A percentile compares a stretch with the other conserved stretches of the same genome.
Evolutionary conservation across 1,284 basidiomycete genomes (phyloP).

Genomic region (Ceratobasidium sp.): DNA sequence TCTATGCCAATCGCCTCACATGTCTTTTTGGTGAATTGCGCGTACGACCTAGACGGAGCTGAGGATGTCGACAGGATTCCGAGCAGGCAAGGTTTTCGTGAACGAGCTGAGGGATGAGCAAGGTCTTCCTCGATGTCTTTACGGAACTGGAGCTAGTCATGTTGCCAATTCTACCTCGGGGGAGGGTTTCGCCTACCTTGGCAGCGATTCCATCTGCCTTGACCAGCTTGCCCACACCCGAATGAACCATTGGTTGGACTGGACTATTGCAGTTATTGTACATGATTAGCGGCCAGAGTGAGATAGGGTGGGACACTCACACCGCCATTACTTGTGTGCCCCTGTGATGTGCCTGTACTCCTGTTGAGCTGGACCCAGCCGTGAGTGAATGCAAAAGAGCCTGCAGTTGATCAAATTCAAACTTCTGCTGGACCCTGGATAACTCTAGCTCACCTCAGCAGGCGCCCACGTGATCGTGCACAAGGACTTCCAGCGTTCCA

Average conservation of each 20-base stretch:
- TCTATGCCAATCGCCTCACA: constrained; percentile 88
- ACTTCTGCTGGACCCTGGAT: constrained; percentile 25
- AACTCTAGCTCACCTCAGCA: background rate
- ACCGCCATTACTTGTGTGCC: constrained; percentile 17
- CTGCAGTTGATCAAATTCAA: constrained; percentile 30
- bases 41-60: constrained; percentile 87
- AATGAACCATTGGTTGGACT: constrained; percentile 17
- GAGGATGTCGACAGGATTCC: constrained; percentile 91
- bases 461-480: constrained; percentile 24
- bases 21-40: constrained; percentile 91
- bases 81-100: constrained; percentile 75
- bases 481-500: constrained; percentile 14
- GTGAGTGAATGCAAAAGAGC: constrained; percentile 1
- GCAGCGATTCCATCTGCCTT: constrained; percentile 75
- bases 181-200: constrained; percentile 57
- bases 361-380: background rate
- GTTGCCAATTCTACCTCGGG: constrained; percentile 67
- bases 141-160: constrained; percentile 49
- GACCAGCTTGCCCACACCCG: constrained; percentile 73
- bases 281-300: constrained; percentile 1
- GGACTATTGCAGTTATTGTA: constrained; percentile 12
- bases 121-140: constrained; percentile 23
- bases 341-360: constrained; percentile 9
- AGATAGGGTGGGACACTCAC: constrained; percentile 1
- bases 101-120: constrained; percentile 42